phyloP scores from a whole-genome alignment of 1,139 yeast species.

The Blastobotrys ciferrii region DNA sequence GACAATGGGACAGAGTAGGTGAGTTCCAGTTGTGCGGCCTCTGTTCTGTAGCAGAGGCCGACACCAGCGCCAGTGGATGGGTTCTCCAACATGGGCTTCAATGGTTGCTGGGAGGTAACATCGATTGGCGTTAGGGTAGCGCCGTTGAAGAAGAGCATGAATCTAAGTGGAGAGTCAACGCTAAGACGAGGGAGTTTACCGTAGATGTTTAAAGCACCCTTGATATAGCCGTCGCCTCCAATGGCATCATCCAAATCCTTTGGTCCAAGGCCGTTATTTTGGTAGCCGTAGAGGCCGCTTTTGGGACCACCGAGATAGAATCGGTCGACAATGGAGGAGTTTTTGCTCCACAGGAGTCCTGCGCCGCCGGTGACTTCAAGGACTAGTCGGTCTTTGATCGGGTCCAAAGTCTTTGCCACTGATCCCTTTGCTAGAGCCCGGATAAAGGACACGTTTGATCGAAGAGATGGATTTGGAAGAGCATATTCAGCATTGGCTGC shows the following conservation, averaged over 20 bases:
- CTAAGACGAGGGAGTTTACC: constrained; percentile 56
- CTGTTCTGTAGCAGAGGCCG: constrained; percentile 81
- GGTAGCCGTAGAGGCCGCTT: constrained; percentile 74
- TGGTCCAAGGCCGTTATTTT: constrained; percentile 82
- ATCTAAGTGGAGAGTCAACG: constrained; percentile 58
- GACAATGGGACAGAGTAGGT: constrained; percentile 78
- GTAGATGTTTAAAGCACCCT: constrained; percentile 68
- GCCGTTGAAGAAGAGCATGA: constrained; percentile 72
- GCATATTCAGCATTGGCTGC: constrained; percentile 59
- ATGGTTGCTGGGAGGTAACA: constrained; percentile 24
- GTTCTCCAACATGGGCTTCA: constrained; percentile 34
- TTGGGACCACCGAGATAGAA: constrained; percentile 60
- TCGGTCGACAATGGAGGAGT: constrained; percentile 41
- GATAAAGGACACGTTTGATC: constrained; percentile 32
- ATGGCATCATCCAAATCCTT: constrained; percentile 52
- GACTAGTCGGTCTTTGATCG: constrained; percentile 12
- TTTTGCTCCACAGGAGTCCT: constrained; percentile 9
- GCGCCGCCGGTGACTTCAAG: constrained; percentile 7
- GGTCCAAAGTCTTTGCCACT: constrained; percentile 19
- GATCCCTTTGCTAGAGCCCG: constrained; percentile 29
- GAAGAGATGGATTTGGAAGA: neutral
- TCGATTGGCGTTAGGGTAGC: constrained; percentile 61
- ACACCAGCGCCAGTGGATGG: constrained; percentile 37
- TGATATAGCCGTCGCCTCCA: constrained; percentile 80
- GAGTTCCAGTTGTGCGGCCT: constrained; percentile 87